Conservation (phyloP, 305 asterid species). For the Euphrasia arctica region DNA sequence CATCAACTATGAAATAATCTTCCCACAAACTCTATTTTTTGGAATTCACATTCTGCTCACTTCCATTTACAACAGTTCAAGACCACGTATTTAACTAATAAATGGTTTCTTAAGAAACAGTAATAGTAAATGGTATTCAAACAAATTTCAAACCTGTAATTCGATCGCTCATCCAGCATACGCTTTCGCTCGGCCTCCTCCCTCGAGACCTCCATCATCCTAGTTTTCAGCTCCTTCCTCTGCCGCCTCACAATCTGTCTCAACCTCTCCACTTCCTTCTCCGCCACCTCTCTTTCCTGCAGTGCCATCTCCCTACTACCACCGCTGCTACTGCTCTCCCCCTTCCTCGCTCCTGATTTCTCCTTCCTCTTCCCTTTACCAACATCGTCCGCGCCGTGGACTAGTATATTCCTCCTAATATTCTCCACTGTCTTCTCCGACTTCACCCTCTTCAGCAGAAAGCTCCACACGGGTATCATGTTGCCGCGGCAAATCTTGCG, state of each 20-base stretch:
- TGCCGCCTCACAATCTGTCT: slow-evolving; percentile 92
- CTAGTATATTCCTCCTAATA: slow-evolving; percentile 76
- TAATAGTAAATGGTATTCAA: not conserved
- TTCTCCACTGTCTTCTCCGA: slow-evolving; percentile 91
- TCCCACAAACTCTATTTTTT: slow-evolving; percentile 3
- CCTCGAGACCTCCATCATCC: slow-evolving; percentile 89
- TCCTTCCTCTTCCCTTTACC: slow-evolving; percentile 65
- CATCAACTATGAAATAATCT: not conserved
- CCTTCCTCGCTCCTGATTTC: slow-evolving; percentile 48
- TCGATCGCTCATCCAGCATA: slow-evolving; percentile 89
- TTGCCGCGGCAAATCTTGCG: slow-evolving; percentile 91
- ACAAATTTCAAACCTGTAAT: slow-evolving; percentile 58
- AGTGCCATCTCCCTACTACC: slow-evolving; percentile 79
- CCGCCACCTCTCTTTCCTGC: slow-evolving; percentile 93
- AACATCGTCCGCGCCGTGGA: slow-evolving; percentile 70
- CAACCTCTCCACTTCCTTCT: slow-evolving; percentile 95
- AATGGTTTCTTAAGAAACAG: slow-evolving; percentile 3
- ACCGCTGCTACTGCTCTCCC: slow-evolving; percentile 42
- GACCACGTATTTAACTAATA: slow-evolving; percentile 16
- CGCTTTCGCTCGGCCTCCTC: slow-evolving; percentile 96
- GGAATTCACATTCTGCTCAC: slow-evolving; percentile 9
- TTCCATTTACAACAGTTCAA: not conserved
- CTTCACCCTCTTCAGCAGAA: slow-evolving; percentile 71
- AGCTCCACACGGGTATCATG: slow-evolving; percentile 90
- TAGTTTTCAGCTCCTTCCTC: slow-evolving; percentile 87